Conservation (phyloP, 192 early-diverging fungal species). For the Coemansia brasiliensis region DNA sequence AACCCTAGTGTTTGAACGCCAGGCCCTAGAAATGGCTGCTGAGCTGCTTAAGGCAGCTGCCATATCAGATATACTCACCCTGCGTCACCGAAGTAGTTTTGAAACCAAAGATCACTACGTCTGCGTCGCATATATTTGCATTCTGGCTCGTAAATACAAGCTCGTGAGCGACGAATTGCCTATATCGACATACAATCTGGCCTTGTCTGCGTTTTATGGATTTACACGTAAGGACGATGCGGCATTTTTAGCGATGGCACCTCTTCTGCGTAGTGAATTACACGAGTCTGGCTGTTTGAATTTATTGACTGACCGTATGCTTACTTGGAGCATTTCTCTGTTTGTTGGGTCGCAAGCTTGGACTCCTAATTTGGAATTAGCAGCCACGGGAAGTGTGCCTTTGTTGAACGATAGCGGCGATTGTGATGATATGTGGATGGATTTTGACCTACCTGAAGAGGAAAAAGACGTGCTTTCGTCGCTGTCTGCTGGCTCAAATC, state of each 20-base stretch:
- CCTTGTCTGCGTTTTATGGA: conserved; percentile 33
- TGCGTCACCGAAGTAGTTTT: conserved; percentile 26
- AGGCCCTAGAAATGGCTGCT: conserved; percentile 41
- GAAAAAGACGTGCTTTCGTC: not conserved
- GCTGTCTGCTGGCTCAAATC: not conserved
- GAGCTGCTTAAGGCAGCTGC: conserved; percentile 26
- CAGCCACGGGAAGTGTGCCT: not conserved
- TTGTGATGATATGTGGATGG: conserved; percentile 50
- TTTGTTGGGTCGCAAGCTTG: conserved; percentile 13
- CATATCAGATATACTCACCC: conserved; percentile 19
- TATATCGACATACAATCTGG: conserved; percentile 41
- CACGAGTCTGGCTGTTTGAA: conserved; percentile 49
- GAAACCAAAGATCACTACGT: conserved; percentile 11
- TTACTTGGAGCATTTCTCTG: conserved; percentile 20
- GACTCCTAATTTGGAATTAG: not conserved
- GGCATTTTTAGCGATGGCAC: conserved; percentile 47
- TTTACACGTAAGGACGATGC: conserved; percentile 48
- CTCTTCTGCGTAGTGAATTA: conserved; percentile 41
- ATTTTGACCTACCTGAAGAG: conserved; percentile 49
- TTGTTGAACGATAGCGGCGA: conserved; percentile 4
- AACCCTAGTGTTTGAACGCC: conserved; percentile 44
- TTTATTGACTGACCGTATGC: conserved; percentile 24
- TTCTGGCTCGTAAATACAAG: conserved; percentile 11
- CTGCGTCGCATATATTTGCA: conserved; percentile 30
- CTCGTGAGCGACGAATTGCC: conserved; percentile 19